Conservation (phyloP, 352 stramenopile genomes). For the Phytophthora pisi region DNA sequence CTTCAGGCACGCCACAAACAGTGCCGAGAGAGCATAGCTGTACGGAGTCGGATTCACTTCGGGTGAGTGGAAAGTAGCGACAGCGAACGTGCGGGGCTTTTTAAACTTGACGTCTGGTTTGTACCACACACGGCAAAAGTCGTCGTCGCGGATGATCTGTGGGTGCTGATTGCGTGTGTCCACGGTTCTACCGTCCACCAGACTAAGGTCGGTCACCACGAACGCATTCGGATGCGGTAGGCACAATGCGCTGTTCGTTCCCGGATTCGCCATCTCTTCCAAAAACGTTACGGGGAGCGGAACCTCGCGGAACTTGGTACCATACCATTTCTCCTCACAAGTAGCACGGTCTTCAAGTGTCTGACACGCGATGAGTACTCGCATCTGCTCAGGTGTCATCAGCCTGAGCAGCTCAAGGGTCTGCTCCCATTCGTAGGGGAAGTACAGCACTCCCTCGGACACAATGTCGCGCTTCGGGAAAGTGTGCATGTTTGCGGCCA, state of each 20-base stretch:
- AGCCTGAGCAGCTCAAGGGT: constrained; percentile 46
- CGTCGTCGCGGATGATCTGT: constrained; percentile 46
- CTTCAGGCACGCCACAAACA: constrained; percentile 73
- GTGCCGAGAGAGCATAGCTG: constrained; percentile 58
- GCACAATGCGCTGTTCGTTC: constrained; percentile 42
- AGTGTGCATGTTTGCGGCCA: constrained; percentile 61
- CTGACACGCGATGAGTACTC: constrained; percentile 45
- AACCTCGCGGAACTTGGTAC: constrained; percentile 44
- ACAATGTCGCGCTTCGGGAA: constrained; percentile 59
- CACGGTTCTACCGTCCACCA: constrained; percentile 21
- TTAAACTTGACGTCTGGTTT: constrained; percentile 86
- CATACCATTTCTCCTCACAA: constrained; percentile 55
- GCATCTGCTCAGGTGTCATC: constrained; percentile 49
- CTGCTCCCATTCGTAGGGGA: constrained; percentile 53
- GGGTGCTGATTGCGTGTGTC: constrained; percentile 27
- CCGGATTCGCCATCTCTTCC: constrained; percentile 24
- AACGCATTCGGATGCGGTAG: constrained; percentile 48
- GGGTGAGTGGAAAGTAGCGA: constrained; percentile 67
- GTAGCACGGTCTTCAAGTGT: constrained; percentile 30
- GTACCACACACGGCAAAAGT: constrained; percentile 62
- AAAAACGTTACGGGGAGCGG: constrained; percentile 36
- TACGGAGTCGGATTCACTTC: constrained; percentile 57
- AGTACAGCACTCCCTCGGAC: constrained; percentile 52
- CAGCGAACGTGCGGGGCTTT: constrained; percentile 86
- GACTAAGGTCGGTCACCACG: constrained; percentile 27